Evolutionary conservation across 73 alveolate genomes (phyloP).

Genomic region (Vitrella brassicaformis): DNA sequence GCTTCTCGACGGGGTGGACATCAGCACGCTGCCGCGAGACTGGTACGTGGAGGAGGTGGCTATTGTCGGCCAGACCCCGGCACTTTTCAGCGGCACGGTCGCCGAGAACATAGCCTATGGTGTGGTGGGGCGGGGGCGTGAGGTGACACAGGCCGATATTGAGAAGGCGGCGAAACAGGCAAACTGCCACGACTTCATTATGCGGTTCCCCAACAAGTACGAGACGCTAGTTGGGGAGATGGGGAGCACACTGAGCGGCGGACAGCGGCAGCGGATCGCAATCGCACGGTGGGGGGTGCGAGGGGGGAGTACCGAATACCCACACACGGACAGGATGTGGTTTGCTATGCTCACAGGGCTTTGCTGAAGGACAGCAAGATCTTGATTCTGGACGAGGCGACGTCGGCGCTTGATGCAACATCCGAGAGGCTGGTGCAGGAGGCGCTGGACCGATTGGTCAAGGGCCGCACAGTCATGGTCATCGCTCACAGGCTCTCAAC

Average conservation of each 20-base stretch:
- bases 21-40: conserved; percentile 47
- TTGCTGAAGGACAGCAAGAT: not conserved
- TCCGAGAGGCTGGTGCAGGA: conserved; percentile 1
- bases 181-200: not conserved
- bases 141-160: not conserved
- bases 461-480: conserved; percentile 36
- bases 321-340: too few relatives aligned
- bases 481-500: conserved; percentile 65
- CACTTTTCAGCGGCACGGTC: conserved; percentile 64
- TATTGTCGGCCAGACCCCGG: conserved; percentile 77
- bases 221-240: conserved; percentile 5
- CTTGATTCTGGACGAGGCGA: conserved; percentile 8
- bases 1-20: conserved; percentile 56
- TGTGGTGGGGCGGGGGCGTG: not conserved
- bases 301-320: too few relatives aligned
- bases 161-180: not conserved
- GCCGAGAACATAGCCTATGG: conserved; percentile 55
- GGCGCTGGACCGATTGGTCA: conserved; percentile 4
- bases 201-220: conserved; percentile 1
- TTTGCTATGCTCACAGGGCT: too few relatives aligned
- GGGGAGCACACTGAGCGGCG: conserved; percentile 3
- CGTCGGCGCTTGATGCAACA: conserved; percentile 4
- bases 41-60: conserved; percentile 56
- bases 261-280: conserved; percentile 11
- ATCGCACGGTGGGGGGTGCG: not conserved